Evolutionary conservation across 768 basidiomycete species (phyloP).

Genomic region (Russula olivacea): DNA sequence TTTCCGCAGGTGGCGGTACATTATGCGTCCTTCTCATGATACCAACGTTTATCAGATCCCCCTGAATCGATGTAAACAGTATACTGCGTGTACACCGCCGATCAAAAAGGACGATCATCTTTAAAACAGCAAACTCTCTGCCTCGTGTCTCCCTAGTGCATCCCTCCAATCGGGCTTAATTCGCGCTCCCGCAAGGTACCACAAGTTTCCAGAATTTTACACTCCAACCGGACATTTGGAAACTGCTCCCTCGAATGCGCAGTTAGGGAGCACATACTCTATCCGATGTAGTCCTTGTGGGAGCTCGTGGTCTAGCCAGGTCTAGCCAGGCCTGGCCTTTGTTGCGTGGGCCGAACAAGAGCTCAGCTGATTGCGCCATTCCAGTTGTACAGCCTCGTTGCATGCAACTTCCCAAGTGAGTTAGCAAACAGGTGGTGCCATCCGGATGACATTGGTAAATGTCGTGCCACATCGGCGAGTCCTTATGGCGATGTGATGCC

Average conservation of each 20-base stretch:
- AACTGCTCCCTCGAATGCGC: not conserved
- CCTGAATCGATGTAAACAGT: not conserved
- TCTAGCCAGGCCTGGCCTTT: not conserved
- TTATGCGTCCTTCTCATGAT: not conserved
- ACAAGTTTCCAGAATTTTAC: not conserved
- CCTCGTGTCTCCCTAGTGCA: constrained; percentile 3
- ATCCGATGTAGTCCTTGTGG: not conserved
- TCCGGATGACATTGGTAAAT: not conserved
- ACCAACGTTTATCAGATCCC: constrained; percentile 2
- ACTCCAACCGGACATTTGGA: not conserved
- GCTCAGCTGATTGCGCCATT: not conserved
- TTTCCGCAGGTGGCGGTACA: constrained; percentile 8
- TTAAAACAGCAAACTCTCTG: not conserved
- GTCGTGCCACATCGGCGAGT: not conserved
- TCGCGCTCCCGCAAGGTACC: not conserved
- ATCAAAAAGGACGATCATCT: constrained; percentile 10
- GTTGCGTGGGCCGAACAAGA: not conserved
- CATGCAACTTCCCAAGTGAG: not conserved
- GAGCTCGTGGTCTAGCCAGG: not conserved
- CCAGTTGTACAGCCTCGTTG: not conserved
- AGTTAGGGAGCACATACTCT: not conserved
- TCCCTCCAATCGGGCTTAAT: not conserved
- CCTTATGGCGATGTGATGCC: not conserved
- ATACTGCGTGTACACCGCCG: not conserved
- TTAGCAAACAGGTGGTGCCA: no score